Conservation (phyloP, 345 rosid species). For the Lepidium africanum region DNA sequence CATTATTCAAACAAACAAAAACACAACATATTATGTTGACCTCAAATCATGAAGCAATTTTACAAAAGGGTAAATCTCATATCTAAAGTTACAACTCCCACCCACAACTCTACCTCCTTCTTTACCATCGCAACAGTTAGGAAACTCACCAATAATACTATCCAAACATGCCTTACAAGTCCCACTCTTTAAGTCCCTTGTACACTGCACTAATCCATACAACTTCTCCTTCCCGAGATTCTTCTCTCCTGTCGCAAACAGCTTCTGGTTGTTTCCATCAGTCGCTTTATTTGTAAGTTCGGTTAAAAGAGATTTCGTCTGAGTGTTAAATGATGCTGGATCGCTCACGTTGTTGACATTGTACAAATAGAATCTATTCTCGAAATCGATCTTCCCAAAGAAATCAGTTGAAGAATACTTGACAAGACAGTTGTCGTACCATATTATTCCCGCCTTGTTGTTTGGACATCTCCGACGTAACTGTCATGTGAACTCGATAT, state of each 20-base stretch:
- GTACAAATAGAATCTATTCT: constrained; percentile 30
- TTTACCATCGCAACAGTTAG: constrained; percentile 55
- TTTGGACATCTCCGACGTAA: constrained; percentile 35
- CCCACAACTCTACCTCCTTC: constrained; percentile 54
- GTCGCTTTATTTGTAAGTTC: constrained; percentile 24
- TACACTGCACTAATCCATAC: constrained; percentile 61
- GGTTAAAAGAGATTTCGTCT: constrained; percentile 38
- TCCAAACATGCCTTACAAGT: constrained; percentile 49
- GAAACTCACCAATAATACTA: constrained; percentile 39
- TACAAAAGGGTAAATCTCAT: constrained; percentile 59
- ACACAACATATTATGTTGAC: background rate
- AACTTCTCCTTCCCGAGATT: constrained; percentile 23
- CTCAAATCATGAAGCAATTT: background rate
- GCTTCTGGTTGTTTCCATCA: constrained; percentile 21
- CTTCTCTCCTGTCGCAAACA: constrained; percentile 42
- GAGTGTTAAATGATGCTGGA: constrained; percentile 31
- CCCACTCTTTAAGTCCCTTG: constrained; percentile 40
- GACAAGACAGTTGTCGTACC: constrained; percentile 57
- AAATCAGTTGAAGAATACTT: constrained; percentile 47
- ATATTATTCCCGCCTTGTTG: constrained; percentile 41
- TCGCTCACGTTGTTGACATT: constrained; percentile 35
- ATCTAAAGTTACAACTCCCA: constrained; percentile 59
- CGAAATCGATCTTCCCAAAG: constrained; percentile 44
- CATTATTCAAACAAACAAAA: background rate
- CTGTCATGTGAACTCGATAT: background rate